Evolutionary conservation across 257 asterid genomes (phyloP).

Genomic region (Coffea eugenioides): DNA sequence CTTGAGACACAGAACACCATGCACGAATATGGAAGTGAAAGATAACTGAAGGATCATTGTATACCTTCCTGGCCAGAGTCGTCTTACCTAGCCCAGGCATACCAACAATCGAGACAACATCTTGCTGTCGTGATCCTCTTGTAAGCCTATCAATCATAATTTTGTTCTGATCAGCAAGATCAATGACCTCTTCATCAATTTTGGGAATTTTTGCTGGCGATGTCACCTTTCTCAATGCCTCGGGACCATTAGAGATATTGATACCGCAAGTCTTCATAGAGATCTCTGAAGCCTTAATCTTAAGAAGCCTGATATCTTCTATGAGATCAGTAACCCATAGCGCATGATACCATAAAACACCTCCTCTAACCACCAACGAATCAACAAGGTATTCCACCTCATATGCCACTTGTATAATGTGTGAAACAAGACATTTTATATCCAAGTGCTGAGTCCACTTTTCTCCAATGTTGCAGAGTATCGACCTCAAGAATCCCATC

Average conservation of each 20-base stretch:
- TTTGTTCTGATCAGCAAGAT: neutral
- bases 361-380: neutral
- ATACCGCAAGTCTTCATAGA: neutral
- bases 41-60: neutral
- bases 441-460: neutral
- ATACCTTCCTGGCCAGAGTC: slow-evolving; percentile 15
- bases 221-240: neutral
- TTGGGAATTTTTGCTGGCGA: neutral
- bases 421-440: neutral
- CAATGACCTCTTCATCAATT: neutral
- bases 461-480: neutral
- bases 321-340: slow-evolving; percentile 9
- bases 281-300: neutral
- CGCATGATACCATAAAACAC: neutral
- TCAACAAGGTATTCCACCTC: slow-evolving; percentile 16
- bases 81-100: slow-evolving; percentile 26
- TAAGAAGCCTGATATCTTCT: neutral
- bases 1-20: slow-evolving; percentile 12
- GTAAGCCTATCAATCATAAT: neutral
- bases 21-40: slow-evolving; percentile 16
- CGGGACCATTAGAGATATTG: too few relatives aligned
- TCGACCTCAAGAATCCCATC: neutral
- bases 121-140: neutral
- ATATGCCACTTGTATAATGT: slow-evolving; percentile 3
- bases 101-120: slow-evolving; percentile 9